Evolutionary conservation across 371 early-diverging fungal genomes (phyloP).

Genomic region (Rozella allomycis): DNA sequence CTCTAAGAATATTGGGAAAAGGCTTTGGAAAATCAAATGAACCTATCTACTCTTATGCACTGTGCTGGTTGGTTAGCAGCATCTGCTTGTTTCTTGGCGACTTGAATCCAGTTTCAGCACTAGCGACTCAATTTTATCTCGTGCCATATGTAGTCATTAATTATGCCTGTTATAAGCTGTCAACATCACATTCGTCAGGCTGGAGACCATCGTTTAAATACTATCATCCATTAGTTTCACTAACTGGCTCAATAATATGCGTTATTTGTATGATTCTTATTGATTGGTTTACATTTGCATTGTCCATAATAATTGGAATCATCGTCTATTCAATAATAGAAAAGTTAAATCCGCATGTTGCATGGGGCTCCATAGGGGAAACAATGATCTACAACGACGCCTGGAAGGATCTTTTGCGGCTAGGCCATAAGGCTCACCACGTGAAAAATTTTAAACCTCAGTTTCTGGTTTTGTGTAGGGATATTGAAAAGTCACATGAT

Average conservation of each 20-base stretch:
- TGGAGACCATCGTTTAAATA: slow-evolving; percentile 12
- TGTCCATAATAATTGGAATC: too few species aligned
- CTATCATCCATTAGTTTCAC: slow-evolving; percentile 9
- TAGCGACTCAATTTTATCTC: slow-evolving; percentile 7
- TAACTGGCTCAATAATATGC: slow-evolving; percentile 5
- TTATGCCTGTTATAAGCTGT: slow-evolving; percentile 4
- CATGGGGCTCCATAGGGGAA: too few species aligned
- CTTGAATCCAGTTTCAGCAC: slow-evolving; percentile 5
- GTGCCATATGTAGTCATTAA: slow-evolving; percentile 9
- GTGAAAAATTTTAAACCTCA: too few species aligned
- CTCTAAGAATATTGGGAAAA: slow-evolving; percentile 3
- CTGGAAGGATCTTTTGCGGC: too few species aligned
- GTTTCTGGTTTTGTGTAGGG: too few species aligned
- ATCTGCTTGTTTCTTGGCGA: slow-evolving; percentile 6
- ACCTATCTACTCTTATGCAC: slow-evolving; percentile 4
- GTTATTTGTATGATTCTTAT: slow-evolving; percentile 9
- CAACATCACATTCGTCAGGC: slow-evolving; percentile 5
- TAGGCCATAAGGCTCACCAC: too few species aligned
- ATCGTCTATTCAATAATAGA: too few species aligned
- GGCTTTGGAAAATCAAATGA: background rate
- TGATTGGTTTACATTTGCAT: too few species aligned
- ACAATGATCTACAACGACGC: too few species aligned
- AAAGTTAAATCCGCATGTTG: too few species aligned
- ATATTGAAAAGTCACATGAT: too few species aligned
- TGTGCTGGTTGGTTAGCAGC: slow-evolving; percentile 4